Evolutionary conservation across 2,329 filamentous ascomycete species (phyloP).

Genomic region (Apiospora arundinis): DNA sequence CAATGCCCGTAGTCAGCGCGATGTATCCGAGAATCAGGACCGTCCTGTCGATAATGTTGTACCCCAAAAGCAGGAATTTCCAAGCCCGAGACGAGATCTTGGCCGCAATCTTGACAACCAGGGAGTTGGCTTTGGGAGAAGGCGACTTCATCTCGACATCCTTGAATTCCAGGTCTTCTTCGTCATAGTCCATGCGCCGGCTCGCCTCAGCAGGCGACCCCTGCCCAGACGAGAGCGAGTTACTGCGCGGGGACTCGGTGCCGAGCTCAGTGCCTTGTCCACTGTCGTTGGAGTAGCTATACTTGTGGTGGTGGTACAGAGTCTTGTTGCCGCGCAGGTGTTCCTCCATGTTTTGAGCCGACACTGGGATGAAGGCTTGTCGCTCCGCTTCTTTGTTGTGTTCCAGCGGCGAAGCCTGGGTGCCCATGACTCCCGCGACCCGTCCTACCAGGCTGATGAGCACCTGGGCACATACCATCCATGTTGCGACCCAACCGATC

Average conservation of each 20-base stretch:
- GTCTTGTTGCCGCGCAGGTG: constrained; percentile 52
- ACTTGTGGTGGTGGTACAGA: constrained; percentile 40
- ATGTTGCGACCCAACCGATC: constrained; percentile 83
- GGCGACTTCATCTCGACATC: constrained; percentile 52
- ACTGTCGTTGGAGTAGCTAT: constrained; percentile 73
- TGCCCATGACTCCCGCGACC: constrained; percentile 55
- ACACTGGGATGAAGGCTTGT: constrained; percentile 67
- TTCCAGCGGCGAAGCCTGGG: constrained; percentile 24
- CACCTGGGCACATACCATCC: constrained; percentile 73
- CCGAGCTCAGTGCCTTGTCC: constrained; percentile 76
- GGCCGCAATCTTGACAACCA: constrained; percentile 60
- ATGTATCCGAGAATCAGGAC: constrained; percentile 82
- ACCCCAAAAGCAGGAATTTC: constrained; percentile 63
- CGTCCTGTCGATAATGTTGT: constrained; percentile 75
- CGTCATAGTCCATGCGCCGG: constrained; percentile 55
- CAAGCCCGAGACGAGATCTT: constrained; percentile 64
- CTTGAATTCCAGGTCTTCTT: constrained; percentile 47
- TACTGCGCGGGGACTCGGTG: constrained; percentile 69
- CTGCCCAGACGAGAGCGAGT: constrained; percentile 63
- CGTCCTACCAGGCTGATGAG: constrained; percentile 70
- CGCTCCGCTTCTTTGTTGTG: constrained; percentile 51
- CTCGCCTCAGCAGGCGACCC: constrained; percentile 47
- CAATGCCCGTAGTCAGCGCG: constrained; percentile 72
- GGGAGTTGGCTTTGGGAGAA: constrained; percentile 52
- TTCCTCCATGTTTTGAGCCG: constrained; percentile 60